Evolutionary conservation across 805 yeast genomes (phyloP).

Genomic region (Wickerhamomyces bisporus): DNA sequence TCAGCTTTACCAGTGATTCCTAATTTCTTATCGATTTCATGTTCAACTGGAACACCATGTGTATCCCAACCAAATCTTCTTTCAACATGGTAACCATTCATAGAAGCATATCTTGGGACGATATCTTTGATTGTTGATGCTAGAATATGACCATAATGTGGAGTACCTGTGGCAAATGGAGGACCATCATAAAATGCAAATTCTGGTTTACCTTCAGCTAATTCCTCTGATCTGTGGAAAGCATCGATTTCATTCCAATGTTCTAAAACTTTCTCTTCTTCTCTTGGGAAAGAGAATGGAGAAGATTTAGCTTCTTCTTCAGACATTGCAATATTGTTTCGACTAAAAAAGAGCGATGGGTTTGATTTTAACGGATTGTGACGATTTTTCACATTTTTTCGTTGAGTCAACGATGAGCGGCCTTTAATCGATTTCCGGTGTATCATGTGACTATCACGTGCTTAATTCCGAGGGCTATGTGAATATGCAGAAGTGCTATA

Average conservation of each 20-base stretch:
- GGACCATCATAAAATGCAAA: slow-evolving; percentile 98
- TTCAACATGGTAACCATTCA: slow-evolving; percentile 95
- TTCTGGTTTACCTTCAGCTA: slow-evolving; percentile 79
- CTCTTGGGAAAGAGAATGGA: slow-evolving; percentile 74
- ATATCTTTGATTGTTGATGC: slow-evolving; percentile 97
- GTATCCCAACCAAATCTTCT: slow-evolving; percentile 99
- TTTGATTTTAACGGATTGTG: background rate
- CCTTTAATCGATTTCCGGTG: background rate
- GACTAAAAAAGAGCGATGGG: too few species aligned
- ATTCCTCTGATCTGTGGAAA: slow-evolving; percentile 79
- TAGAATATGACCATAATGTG: slow-evolving; percentile 96
- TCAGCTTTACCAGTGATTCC: slow-evolving; percentile 92
- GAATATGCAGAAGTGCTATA: too few species aligned
- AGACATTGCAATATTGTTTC: slow-evolving; percentile 25
- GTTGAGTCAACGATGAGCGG: background rate
- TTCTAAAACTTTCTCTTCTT: slow-evolving; percentile 76
- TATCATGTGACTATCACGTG: background rate
- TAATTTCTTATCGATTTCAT: slow-evolving; percentile 95
- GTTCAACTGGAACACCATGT: slow-evolving; percentile 98
- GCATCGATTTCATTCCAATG: slow-evolving; percentile 92
- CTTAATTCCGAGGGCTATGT: background rate
- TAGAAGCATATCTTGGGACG: slow-evolving; percentile 95
- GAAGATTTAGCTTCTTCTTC: slow-evolving; percentile 24
- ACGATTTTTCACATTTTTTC: background rate
- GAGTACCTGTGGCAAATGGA: slow-evolving; percentile 99